Base-by-base conservation (phyloP, 2,329 filamentous ascomycete genomes). In the Colletotrichum trifolii region DNA sequence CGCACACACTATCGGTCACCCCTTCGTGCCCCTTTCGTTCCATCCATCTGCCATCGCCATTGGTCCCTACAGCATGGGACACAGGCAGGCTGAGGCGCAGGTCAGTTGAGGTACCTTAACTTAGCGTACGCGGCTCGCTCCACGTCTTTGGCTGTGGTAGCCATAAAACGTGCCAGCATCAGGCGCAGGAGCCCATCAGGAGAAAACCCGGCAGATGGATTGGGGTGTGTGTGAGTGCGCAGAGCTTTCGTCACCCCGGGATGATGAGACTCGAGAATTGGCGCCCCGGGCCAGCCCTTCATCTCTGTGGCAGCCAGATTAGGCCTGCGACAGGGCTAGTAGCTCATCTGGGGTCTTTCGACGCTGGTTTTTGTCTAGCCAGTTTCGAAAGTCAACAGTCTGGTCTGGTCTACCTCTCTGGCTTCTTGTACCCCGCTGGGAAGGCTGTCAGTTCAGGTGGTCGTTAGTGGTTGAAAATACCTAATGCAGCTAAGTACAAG, bases 241-340 rank as follows among this genome's bases (percentile, higher is more conserved):
- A 25, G 25, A 25, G 25, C 25, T 25, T 25, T 25, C 25, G 25
- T 25, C 25, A 25, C 33, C 33, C 15, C 33, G 49, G 52, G 62
- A 17, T 38, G 35, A 36, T 15, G 46, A 38, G 47, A 46, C 40
- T 54, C 11, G 38, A 54, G 43, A 43, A 50, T 47, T 34, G 43
- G 52, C 58, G 39, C 39, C 48, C 47, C 58, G 52, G 52, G 35
- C 43, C 52, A 33, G 49, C 43, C 52, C 62, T 65, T 62, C 58
- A 62, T 62, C 47, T 53, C 58, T 61, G 46, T 55, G 47, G 25
- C 25, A 25, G 25, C 58, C 52, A 65, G 46, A 65, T 62, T 48
- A 40, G 58, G 58, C 40, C 17, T 50, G 49, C 49, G 45, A 60
- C 56, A 60, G 49, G 61, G n/a, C 56, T 25, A 5, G 38, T 64